Percentiles rank a stretch among this genome's conserved stretches.
Conservation (phyloP, 78 protist species). For the Dictyostelium purpureum region DNA sequence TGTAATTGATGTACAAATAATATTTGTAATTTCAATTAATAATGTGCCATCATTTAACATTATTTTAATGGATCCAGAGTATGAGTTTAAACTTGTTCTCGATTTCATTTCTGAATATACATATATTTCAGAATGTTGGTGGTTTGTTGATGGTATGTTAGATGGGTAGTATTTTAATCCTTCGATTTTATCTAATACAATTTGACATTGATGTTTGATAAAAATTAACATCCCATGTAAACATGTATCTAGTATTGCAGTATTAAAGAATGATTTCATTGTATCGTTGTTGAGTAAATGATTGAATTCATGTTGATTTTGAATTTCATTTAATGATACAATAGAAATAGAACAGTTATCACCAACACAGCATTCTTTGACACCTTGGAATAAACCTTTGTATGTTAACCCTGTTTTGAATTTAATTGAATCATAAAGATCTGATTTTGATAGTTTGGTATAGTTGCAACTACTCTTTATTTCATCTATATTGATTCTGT, state of each 20-base stretch:
- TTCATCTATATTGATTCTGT: too few relatives aligned
- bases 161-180: neutral
- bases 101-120: neutral
- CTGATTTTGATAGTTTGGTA: neutral
- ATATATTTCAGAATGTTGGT: neutral
- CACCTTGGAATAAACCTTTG: neutral
- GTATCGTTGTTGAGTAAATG: too few relatives aligned
- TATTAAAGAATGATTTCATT: slow-evolving; percentile 9
- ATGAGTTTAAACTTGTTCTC: neutral
- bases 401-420: neutral
- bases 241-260: slow-evolving; percentile 25
- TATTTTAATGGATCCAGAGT: neutral
- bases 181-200: neutral
- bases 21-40: neutral
- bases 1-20: neutral
- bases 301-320: neutral
- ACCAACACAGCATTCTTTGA: neutral
- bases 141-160: neutral
- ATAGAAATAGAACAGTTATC: neutral
- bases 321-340: neutral
- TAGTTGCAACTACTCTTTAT: too few relatives aligned
- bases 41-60: neutral
- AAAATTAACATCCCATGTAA: neutral
- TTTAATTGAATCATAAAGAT: neutral
- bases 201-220: neutral